Conservation (phyloP, 768 basidiomycete species). For the Lanmaoa rubissima region DNA sequence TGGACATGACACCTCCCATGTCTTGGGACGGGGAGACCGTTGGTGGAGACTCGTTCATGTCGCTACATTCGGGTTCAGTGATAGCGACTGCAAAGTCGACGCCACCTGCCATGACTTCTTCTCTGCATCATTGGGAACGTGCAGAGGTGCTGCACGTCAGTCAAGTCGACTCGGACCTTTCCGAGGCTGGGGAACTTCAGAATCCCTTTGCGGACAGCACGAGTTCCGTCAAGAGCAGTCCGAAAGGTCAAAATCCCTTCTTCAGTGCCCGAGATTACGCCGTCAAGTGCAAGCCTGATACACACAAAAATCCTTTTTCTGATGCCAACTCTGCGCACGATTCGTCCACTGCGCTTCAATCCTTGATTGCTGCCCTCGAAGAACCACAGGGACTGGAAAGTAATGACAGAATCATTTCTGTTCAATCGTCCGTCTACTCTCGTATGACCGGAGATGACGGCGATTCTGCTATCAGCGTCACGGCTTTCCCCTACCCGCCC, state of each 20-base stretch:
- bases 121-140: conserved; percentile 64
- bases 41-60: conserved; percentile 49
- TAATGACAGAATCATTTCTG: conserved; percentile 52
- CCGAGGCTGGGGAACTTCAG: conserved; percentile 9
- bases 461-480: conserved; percentile 27
- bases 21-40: conserved; percentile 54
- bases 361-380: conserved; percentile 68
- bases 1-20: conserved; percentile 37
- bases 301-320: conserved; percentile 41
- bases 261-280: conserved; percentile 42
- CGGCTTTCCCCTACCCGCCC: conserved; percentile 33
- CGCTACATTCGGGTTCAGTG: conserved; percentile 40
- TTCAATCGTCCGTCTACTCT: conserved; percentile 51
- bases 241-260: conserved; percentile 36
- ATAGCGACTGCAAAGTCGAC: conserved; percentile 58
- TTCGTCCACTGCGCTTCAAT: conserved; percentile 46
- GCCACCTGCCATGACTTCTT: conserved; percentile 50
- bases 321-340: conserved; percentile 32
- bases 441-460: conserved; percentile 22
- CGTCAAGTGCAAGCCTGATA: conserved; percentile 14
- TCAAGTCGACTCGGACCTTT: conserved; percentile 17
- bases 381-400: conserved; percentile 44
- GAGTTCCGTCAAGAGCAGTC: conserved; percentile 14
- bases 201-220: conserved; percentile 30
- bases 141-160: conserved; percentile 57